Percentiles rank a stretch among this genome's conserved stretches.
Evolutionary conservation across 73 alveolate species (phyloP).

Genomic region (Tetrahymena elliotti): DNA sequence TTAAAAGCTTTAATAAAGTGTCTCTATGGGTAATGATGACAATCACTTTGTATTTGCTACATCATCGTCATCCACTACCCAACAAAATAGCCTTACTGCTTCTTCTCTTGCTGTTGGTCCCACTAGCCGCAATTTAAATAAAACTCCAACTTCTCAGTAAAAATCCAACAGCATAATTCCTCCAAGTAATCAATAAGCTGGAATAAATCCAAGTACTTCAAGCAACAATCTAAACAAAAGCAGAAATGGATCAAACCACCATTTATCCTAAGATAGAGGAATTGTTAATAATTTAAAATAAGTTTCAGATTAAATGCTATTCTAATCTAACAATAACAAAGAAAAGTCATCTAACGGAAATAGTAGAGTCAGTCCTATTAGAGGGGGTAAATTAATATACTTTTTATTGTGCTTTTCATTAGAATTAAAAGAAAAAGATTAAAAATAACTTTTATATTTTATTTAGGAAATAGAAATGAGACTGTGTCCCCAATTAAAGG

Average conservation of each 20-base stretch:
- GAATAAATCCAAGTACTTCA: neutral
- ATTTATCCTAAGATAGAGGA: neutral
- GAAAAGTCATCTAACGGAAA: neutral
- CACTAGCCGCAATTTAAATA: neutral
- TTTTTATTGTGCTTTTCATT: too few species aligned
- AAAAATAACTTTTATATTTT: neutral
- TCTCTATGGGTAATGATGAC: neutral
- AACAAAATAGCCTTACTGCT: neutral
- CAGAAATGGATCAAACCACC: neutral
- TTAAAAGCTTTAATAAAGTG: neutral
- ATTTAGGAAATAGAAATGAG: neutral
- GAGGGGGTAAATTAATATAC: neutral
- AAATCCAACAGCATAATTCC: neutral
- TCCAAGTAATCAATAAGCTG: neutral
- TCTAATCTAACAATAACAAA: neutral
- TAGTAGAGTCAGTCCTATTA: neutral
- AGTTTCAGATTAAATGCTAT: neutral
- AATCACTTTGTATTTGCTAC: neutral
- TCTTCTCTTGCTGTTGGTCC: neutral
- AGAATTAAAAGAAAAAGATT: too few species aligned
- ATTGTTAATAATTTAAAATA: neutral
- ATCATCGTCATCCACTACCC: neutral
- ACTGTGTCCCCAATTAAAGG: neutral
- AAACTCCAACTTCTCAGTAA: neutral
- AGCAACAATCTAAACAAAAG: neutral